Evolutionary conservation across 1,139 yeast species (phyloP).

Genomic region (Yamadazyma membranifaciens): DNA sequence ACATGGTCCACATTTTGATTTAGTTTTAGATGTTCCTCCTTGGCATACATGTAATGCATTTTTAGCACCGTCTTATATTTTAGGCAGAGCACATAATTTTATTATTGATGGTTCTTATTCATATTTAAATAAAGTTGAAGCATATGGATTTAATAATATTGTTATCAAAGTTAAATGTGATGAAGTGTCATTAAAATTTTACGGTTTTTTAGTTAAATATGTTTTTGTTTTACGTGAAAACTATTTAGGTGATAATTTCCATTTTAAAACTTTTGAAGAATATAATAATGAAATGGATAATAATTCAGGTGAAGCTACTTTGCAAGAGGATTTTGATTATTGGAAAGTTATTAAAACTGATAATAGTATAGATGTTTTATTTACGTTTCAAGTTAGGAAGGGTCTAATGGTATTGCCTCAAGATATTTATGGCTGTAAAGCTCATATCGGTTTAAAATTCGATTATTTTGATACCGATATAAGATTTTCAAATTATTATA

Average conservation of each 20-base stretch:
- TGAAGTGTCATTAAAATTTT: conserved; percentile 65
- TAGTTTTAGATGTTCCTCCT: conserved; percentile 75
- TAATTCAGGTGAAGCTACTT: conserved; percentile 8
- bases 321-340: conserved; percentile 26
- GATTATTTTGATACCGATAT: conserved; percentile 72
- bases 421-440: conserved; percentile 61
- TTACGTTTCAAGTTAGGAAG: conserved; percentile 65
- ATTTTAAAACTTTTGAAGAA: conserved; percentile 84
- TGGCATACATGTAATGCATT: conserved; percentile 89
- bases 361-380: conserved; percentile 75
- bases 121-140: conserved; percentile 55
- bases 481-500: conserved; percentile 85
- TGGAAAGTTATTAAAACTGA: conserved; percentile 50
- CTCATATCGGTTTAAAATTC: conserved; percentile 64
- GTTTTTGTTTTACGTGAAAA: conserved; percentile 79
- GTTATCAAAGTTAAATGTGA: conserved; percentile 64
- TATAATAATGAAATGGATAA: conserved; percentile 36
- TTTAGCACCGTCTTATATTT: conserved; percentile 52
- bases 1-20: conserved; percentile 57
- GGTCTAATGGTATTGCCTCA: conserved; percentile 76
- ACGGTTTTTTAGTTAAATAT: conserved; percentile 78
- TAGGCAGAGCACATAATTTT: conserved; percentile 67
- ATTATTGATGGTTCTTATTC: conserved; percentile 65
- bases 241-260: conserved; percentile 84
- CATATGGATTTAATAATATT: conserved; percentile 68